A percentile compares a stretch with the other conserved stretches of the same genome.
phyloP scores from a whole-genome alignment of 2,329 filamentous ascomycete genomes.

The Thielaviopsis punctulata region DNA sequence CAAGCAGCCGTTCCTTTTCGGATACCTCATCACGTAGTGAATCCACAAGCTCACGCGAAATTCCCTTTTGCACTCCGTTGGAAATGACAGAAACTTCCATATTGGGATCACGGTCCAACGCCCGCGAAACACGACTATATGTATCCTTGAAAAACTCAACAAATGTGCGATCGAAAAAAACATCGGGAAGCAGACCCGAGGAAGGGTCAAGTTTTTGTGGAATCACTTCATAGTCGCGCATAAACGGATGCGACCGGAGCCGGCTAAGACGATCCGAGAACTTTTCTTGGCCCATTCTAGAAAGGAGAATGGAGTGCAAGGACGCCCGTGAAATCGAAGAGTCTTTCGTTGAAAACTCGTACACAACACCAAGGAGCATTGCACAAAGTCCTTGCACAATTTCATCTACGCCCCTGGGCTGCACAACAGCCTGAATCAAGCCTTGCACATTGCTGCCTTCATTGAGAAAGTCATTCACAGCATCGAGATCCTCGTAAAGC shows the following conservation, averaged over 20 bases:
- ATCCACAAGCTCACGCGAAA: conserved; percentile 88
- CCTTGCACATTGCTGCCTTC: conserved; percentile 89
- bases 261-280: conserved; percentile 70
- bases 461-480: conserved; percentile 79
- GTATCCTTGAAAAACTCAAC: conserved; percentile 94
- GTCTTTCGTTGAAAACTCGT: conserved; percentile 96
- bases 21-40: conserved; percentile 61
- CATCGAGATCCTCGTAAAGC: conserved; percentile 83
- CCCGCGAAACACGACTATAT: conserved; percentile 66
- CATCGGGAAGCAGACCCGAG: conserved; percentile 47
- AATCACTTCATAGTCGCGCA: conserved; percentile 81
- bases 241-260: conserved; percentile 56
- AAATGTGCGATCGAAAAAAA: conserved; percentile 73
- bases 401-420: conserved; percentile 40
- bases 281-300: conserved; percentile 65
- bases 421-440: conserved; percentile 54
- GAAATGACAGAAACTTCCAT: conserved; percentile 67
- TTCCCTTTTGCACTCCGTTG: conserved; percentile 69
- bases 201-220: conserved; percentile 46
- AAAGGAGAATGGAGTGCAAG: conserved; percentile 60
- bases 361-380: conserved; percentile 70
- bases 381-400: conserved; percentile 71
- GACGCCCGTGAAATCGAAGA: conserved; percentile 73
- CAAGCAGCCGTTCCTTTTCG: conserved; percentile 37
- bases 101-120: conserved; percentile 80